Evolutionary conservation across 2,329 filamentous ascomycete species (phyloP), one percentile per base, ranked within the genome.

Genomic region (Colletotrichum spinosum): DNA sequence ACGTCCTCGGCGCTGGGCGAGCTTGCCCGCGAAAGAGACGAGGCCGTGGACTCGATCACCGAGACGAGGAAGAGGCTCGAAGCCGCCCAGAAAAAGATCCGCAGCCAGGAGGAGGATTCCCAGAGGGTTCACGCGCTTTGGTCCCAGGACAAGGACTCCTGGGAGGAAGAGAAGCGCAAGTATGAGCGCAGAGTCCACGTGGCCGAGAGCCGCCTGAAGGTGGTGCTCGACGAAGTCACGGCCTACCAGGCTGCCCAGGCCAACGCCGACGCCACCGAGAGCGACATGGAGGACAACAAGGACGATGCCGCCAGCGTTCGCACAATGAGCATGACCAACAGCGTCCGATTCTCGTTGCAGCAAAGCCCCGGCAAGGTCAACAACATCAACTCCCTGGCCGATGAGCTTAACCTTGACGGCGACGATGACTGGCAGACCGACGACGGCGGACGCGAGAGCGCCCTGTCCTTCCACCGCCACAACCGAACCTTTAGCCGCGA

Each of bases 401-500:
- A 98, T 71, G 96, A 99, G 79, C 85, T 99, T 59, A 90, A 92
- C 67, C 92, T 97, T 67, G 92, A 94, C 62, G 91, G 92, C 67
- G 92, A 95, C 60, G 92, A 94, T 38, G 84, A 87, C 48, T 86
- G 88, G 59, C 82, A 92, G 68, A 90, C 91, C 41, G 90, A 94
- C 68, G 86, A 90, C 49, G 91, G 93, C 54, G 89, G 90, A 2
- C 87, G 89, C 42, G 86, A 90, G 60, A 91, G 87, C 67, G 82
- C 83, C 13, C 71, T 89, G 53, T 90, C 88, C 3, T 78, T 80
- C 61, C 72, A 77, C 55, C 77, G 78, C 15, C 87, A 88, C 69
- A 77, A 76, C 41, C 83, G 87, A 35, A 86, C 81, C 58, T 79
- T 81, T 60, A 90, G 88, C 72, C 84, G 86, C 17, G 88, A 90